These are phyloP conservation scores for Elaeagnus macrophylla DNA, from an alignment of 306 rosid species.

Conservation along the genomic window DNA sequence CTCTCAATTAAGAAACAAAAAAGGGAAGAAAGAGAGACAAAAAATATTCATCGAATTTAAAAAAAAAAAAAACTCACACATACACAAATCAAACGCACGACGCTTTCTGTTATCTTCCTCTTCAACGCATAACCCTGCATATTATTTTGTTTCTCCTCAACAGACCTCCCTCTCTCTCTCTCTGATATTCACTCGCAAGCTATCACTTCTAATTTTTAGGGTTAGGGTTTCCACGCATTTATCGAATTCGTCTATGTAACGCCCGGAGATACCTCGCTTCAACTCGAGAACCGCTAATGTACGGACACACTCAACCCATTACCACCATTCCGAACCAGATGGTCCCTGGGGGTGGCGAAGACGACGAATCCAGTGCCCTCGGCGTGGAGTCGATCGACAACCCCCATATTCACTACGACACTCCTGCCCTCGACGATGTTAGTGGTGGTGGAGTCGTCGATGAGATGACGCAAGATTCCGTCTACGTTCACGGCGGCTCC, in stretches of 20 bases:
- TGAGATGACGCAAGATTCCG: constrained; percentile 41
- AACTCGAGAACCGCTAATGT: constrained; percentile 39
- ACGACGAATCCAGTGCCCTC: constrained; percentile 30
- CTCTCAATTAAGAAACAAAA: no score
- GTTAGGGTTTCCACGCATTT: constrained; percentile 14
- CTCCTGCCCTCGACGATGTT: constrained; percentile 50
- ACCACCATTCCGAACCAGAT: constrained; percentile 42
- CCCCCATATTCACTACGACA: constrained; percentile 46
- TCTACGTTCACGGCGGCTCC: constrained; percentile 32
- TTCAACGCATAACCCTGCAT: no score
- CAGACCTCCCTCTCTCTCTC: background rate
- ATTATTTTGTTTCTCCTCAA: no score
- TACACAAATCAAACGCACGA: no score
- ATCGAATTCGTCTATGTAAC: constrained; percentile 28
- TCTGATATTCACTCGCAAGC: background rate
- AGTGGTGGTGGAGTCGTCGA: constrained; percentile 35
- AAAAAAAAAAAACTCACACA: no score
- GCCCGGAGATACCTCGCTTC: constrained; percentile 32
- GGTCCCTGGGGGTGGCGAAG: constrained; percentile 32
- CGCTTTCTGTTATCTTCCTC: no score
- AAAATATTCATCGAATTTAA: no score
- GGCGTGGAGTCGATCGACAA: constrained; percentile 38
- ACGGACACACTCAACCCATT: constrained; percentile 46
- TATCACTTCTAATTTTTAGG: background rate
- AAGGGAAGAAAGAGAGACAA: no score